A percentile compares a stretch with the other conserved stretches of the same genome.
These are phyloP conservation scores for Gracilaria vermiculophylla DNA, from an alignment of 23 red algal species.

Conservation along the genomic window DNA sequence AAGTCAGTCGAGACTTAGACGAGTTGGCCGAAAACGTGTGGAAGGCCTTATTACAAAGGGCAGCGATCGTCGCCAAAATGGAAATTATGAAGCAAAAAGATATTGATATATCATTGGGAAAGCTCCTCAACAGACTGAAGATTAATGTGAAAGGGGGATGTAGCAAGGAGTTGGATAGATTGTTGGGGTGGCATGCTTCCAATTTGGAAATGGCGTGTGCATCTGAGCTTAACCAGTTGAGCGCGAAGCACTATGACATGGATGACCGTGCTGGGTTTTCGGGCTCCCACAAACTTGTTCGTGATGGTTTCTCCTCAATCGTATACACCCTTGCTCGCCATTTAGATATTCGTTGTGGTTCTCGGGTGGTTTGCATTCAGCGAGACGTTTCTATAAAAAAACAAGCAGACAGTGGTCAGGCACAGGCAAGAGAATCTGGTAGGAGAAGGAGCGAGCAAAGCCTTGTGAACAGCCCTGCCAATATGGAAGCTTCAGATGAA, in stretches of 20 bases:
- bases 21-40: constrained; percentile 42
- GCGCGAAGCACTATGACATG: constrained; percentile 87
- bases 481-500: not conserved
- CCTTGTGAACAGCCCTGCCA: no score
- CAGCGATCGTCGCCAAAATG: constrained; percentile 33
- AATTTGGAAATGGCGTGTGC: constrained; percentile 92
- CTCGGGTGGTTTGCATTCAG: constrained; percentile 51
- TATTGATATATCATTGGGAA: constrained; percentile 56
- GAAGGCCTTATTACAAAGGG: constrained; percentile 43
- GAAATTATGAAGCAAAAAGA: constrained; percentile 4
- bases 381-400: constrained; percentile 57
- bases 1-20: constrained; percentile 17
- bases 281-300: constrained; percentile 74
- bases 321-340: constrained; percentile 70
- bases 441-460: not conserved
- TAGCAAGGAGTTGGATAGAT: constrained; percentile 23
- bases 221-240: constrained; percentile 69
- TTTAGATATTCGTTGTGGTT: constrained; percentile 57
- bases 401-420: not conserved
- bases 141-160: constrained; percentile 34
- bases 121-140: constrained; percentile 48
- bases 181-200: constrained; percentile 78
- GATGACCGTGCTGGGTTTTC: constrained; percentile 80
- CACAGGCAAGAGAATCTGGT: not conserved
- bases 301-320: constrained; percentile 72